Evolutionary conservation across 1,284 basidiomycete genomes (phyloP).

Genomic region (Apiotrichum laibachii): DNA sequence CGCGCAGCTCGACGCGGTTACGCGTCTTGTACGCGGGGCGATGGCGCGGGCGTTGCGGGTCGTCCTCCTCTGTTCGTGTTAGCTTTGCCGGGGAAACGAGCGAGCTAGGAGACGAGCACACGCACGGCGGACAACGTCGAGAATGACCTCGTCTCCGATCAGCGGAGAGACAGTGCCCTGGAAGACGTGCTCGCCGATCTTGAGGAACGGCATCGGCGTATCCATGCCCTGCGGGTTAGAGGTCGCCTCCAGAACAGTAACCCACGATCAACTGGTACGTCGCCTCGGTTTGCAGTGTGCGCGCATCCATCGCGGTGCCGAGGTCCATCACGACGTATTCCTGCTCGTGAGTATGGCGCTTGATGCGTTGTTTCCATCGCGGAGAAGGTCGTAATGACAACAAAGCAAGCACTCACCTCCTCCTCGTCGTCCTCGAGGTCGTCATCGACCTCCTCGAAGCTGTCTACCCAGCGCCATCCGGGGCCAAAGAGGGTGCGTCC

Average conservation of each 20-base stretch:
- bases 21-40: slow-evolving; percentile 30
- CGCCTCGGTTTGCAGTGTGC: slow-evolving; percentile 33
- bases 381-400: too few relatives aligned
- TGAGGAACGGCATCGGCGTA: slow-evolving; percentile 47
- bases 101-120: not conserved
- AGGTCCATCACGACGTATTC: slow-evolving; percentile 45
- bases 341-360: slow-evolving; percentile 1
- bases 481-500: slow-evolving; percentile 30
- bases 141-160: slow-evolving; percentile 48
- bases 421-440: slow-evolving; percentile 40
- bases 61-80: slow-evolving; percentile 28
- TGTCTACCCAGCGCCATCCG: slow-evolving; percentile 41
- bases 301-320: slow-evolving; percentile 36
- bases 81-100: not conserved
- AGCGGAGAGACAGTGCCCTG: slow-evolving; percentile 40
- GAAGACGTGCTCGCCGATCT: slow-evolving; percentile 47
- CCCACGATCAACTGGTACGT: slow-evolving; percentile 46
- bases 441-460: slow-evolving; percentile 42
- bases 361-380: not conserved
- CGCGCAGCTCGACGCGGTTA: slow-evolving; percentile 36
- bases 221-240: slow-evolving; percentile 42
- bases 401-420: slow-evolving; percentile 29
- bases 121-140: slow-evolving; percentile 40
- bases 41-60: slow-evolving; percentile 33
- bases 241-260: not conserved